These are phyloP conservation scores for Ganoderma meredithae DNA, from an alignment of 1,284 basidiomycete species.

Conservation along the genomic window DNA sequence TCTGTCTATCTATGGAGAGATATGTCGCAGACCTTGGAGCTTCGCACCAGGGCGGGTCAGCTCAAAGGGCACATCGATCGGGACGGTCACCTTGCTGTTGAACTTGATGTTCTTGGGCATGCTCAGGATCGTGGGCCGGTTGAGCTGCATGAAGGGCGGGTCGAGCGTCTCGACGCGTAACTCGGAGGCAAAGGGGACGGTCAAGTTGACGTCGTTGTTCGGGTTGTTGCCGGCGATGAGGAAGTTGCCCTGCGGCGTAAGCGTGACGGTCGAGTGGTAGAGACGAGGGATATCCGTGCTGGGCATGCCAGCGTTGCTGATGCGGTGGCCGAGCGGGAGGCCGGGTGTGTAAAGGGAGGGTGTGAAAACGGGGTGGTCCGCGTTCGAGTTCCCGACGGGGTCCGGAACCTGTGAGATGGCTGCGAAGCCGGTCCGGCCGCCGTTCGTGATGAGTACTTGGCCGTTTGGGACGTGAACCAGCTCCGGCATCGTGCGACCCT, in stretches of 20 bases:
- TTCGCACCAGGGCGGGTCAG: slow-evolving; percentile 37
- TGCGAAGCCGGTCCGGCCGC: slow-evolving; percentile 61
- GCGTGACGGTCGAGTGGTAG: slow-evolving; percentile 81
- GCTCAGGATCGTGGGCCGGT: slow-evolving; percentile 46
- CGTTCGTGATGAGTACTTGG: slow-evolving; percentile 77
- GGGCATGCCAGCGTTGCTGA: slow-evolving; percentile 65
- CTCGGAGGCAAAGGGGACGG: slow-evolving; percentile 74
- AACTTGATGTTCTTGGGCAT: slow-evolving; percentile 50
- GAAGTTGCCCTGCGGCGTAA: slow-evolving; percentile 77
- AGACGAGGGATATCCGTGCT: slow-evolving; percentile 71
- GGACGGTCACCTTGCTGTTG: slow-evolving; percentile 47
- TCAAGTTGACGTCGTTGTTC: slow-evolving; percentile 67
- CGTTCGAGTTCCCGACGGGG: slow-evolving; percentile 60
- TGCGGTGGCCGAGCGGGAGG: slow-evolving; percentile 62
- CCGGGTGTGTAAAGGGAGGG: slow-evolving; percentile 71
- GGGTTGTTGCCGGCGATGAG: slow-evolving; percentile 85
- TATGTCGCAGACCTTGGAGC: slow-evolving; percentile 43
- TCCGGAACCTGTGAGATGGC: slow-evolving; percentile 61
- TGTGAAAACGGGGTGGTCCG: slow-evolving; percentile 58
- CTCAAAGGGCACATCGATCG: slow-evolving; percentile 42
- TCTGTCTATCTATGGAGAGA: neutral
- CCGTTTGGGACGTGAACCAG: slow-evolving; percentile 76
- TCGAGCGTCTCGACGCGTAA: slow-evolving; percentile 86
- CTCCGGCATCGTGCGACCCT: slow-evolving; percentile 81
- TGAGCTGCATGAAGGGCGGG: slow-evolving; percentile 56